Conservation (phyloP, 2,329 filamentous ascomycete genomes). For the Huntiella savannae region DNA sequence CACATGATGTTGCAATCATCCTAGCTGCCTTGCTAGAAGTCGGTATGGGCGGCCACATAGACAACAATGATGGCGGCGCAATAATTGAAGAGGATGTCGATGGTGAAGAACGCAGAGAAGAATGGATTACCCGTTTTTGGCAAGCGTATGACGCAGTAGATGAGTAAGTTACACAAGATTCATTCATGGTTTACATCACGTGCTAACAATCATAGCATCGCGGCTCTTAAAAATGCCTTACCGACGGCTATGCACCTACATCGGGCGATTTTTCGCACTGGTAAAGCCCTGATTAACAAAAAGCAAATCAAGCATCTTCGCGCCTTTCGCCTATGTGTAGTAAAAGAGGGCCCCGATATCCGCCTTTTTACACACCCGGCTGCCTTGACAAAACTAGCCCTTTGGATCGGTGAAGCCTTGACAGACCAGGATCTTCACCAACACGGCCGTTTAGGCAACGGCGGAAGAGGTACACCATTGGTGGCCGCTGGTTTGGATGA, state of each 20-base stretch:
- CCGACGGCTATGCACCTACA: constrained; percentile 76
- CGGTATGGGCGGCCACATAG: constrained; percentile 23
- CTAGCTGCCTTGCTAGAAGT: constrained; percentile 86
- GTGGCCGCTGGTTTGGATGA: constrained; percentile 86
- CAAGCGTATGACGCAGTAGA: constrained; percentile 54
- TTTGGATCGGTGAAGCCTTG: constrained; percentile 88
- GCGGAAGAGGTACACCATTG: constrained; percentile 60
- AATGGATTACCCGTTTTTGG: constrained; percentile 51
- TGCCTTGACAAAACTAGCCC: constrained; percentile 76
- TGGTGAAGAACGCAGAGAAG: constrained; percentile 35
- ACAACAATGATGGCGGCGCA: constrained; percentile 24
- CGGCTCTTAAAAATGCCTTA: constrained; percentile 56
- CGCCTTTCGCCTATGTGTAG: constrained; percentile 85
- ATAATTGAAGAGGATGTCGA: constrained; percentile 25
- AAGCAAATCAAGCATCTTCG: constrained; percentile 82
- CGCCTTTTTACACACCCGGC: constrained; percentile 83
- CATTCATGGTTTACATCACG: constrained; percentile 15
- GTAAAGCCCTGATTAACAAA: constrained; percentile 79
- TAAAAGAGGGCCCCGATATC: constrained; percentile 86
- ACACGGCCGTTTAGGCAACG: constrained; percentile 48
- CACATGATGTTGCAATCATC: constrained; percentile 84
- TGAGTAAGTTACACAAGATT: constrained; percentile 32
- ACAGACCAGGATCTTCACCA: constrained; percentile 68
- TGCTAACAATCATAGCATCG: constrained; percentile 36
- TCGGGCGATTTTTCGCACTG: constrained; percentile 80